Percentiles rank a stretch among this genome's conserved stretches.
These are phyloP conservation scores for Globisporangium iwayamae DNA, from an alignment of 352 stramenopile genomes.

Conservation along the genomic window DNA sequence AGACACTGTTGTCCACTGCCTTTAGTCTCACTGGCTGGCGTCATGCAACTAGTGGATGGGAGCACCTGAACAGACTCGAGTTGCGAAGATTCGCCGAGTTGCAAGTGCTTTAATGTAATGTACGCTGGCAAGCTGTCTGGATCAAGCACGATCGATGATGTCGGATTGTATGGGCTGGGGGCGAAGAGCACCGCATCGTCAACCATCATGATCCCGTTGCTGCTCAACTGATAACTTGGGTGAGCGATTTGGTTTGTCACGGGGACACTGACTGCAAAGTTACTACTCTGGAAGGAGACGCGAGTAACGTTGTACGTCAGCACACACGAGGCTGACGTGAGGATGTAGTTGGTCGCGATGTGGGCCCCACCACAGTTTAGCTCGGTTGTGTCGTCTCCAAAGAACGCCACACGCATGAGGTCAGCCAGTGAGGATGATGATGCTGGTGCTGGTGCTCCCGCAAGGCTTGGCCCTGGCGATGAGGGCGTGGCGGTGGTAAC, in stretches of 20 bases:
- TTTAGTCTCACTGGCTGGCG: not conserved
- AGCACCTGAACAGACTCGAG: not conserved
- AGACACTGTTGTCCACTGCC: not conserved
- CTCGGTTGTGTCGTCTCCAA: not conserved
- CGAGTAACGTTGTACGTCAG: not conserved
- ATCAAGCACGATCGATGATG: not conserved
- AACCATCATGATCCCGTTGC: not conserved
- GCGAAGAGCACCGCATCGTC: conserved; percentile 8
- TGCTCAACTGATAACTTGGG: not conserved
- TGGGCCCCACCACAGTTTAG: conserved; percentile 4
- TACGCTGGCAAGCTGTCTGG: not conserved
- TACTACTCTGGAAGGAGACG: not conserved
- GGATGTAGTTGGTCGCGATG: conserved; percentile 10
- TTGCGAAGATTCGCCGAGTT: not conserved
- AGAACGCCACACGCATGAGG: not conserved
- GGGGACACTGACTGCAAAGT: not conserved
- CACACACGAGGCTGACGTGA: conserved; percentile 12
- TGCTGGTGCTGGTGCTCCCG: not conserved
- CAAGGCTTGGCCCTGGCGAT: not conserved
- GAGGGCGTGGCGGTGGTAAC: not conserved
- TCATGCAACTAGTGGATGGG: not conserved
- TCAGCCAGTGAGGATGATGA: not conserved
- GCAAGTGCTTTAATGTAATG: not conserved
- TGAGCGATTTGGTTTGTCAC: not conserved
- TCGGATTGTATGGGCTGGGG: not conserved